Evolutionary conservation across 2,329 filamentous ascomycete genomes (phyloP), one percentile per base, ranked within the genome.

Genomic region (Penicillium polonicum): DNA sequence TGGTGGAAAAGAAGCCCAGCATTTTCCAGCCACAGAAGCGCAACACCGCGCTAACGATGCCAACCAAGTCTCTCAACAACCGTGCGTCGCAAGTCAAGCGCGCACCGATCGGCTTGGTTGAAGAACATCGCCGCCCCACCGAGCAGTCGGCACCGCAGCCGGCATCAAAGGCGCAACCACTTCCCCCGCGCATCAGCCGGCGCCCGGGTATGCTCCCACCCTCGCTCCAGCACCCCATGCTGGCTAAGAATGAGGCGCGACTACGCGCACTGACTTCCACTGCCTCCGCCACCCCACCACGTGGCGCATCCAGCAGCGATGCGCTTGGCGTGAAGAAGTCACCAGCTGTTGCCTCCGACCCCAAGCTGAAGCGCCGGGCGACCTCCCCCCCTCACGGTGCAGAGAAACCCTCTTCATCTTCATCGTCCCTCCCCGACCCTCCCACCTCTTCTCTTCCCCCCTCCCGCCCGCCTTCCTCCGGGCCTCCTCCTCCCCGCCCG

Each of bases 21-120:
- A 70, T 76, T 2, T 77, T 76, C 43, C 65, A 67, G 10, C 66
- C 68, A 5, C 65, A 69, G 29, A 76, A 71, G 51, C 72, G 74
- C 42, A 77, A 77, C 50, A 66, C 59, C 39, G 69, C 61, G 2
- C 60, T 78, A 13, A 69, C 72, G 3, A 66, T 74, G 29, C 78
- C 78, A 21, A 79, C 74, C 4, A 74, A 79, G 58, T 69, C 75
- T 46, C 64, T 80, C 25, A 74, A 72, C 43, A 75, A 67, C 50
- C 70, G 68, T 55, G 74, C 75, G 2, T 72, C 72, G 2, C 70
- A 70, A 36, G 69, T 79, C 17, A 72, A 61, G 21, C 70, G 71
- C 48, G 76, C 77, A 7, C 77, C 77, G 4, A 68, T 68, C 21
- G 71, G 71, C 9, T 66, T 80, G 23, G 68, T 80, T n/a, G 76